phyloP scores from a whole-genome alignment of 257 asterid genomes.

The Asclepias syriaca region DNA sequence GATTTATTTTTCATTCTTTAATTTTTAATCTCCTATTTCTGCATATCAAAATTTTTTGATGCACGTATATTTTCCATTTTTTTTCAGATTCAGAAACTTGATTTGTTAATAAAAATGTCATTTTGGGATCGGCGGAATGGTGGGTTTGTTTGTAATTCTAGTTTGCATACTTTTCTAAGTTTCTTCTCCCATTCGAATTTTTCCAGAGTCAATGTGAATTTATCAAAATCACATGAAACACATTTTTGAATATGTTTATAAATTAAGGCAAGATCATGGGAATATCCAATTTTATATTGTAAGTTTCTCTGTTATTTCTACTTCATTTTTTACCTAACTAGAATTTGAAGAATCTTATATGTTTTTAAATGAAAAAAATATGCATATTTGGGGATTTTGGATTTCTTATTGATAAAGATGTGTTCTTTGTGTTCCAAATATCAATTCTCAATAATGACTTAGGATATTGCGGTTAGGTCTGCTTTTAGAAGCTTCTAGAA shows the following conservation, averaged over 20 bases:
- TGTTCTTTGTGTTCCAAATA: background rate
- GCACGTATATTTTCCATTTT: background rate
- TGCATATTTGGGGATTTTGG: too few relatives aligned
- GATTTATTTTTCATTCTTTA: background rate
- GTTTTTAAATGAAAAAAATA: background rate
- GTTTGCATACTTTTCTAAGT: background rate
- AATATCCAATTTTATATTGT: background rate
- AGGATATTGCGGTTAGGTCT: background rate
- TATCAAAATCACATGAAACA: background rate
- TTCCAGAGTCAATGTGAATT: background rate
- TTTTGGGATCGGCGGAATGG: conserved; percentile 13
- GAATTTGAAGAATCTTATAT: background rate
- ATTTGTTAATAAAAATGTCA: background rate
- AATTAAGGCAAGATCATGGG: background rate
- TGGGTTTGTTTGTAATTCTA: background rate
- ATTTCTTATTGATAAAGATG: background rate
- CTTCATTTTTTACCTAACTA: too few relatives aligned
- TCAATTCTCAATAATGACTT: background rate
- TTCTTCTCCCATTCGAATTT: background rate
- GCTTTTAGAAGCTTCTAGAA: background rate
- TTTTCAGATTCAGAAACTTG: background rate
- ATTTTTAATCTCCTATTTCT: background rate
- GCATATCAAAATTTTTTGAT: background rate
- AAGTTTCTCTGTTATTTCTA: too few relatives aligned
- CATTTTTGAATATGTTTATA: background rate